A percentile compares a stretch with the other conserved stretches of the same genome.
Conservation (phyloP, 1,284 basidiomycete genomes). For the Trichosporon sp. region DNA sequence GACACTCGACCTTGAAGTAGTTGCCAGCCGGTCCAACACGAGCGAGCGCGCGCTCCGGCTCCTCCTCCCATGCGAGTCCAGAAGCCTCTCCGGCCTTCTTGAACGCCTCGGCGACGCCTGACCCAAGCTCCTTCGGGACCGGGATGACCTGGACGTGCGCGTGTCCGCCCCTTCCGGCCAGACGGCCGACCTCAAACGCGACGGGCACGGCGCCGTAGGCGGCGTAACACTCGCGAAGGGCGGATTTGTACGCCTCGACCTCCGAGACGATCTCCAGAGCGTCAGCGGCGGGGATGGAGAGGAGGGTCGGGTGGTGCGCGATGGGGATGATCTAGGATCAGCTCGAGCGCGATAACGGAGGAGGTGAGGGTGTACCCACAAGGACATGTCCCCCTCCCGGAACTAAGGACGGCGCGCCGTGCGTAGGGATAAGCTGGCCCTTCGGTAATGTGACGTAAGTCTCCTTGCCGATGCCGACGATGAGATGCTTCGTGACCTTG, state of each 20-base stretch:
- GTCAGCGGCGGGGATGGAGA: constrained; percentile 73
- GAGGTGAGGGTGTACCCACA: no score
- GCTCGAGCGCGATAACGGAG: not conserved
- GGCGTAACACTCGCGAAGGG: constrained; percentile 71
- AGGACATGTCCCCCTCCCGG: constrained; percentile 93
- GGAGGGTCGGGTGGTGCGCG: constrained; percentile 66
- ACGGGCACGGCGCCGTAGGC: constrained; percentile 71
- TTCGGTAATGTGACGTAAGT: constrained; percentile 92
- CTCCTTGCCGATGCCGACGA: constrained; percentile 86
- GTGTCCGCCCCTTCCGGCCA: constrained; percentile 84
- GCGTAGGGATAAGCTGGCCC: constrained; percentile 83
- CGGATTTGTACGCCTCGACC: constrained; percentile 77
- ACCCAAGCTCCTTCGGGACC: constrained; percentile 66
- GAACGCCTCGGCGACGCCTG: constrained; percentile 72
- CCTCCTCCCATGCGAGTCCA: constrained; percentile 67
- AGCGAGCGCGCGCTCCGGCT: constrained; percentile 67
- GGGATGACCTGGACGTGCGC: constrained; percentile 88
- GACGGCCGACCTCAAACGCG: constrained; percentile 82
- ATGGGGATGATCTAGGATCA: constrained; percentile 72
- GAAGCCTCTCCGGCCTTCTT: constrained; percentile 65
- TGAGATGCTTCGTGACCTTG: constrained; percentile 83
- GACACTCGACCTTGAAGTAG: constrained; percentile 88
- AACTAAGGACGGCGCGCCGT: constrained; percentile 60
- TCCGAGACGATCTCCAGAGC: constrained; percentile 75
- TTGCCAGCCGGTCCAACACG: constrained; percentile 61